Base-by-base conservation (phyloP, 176 grass and related monocot species). In the Zea luxurians region DNA sequence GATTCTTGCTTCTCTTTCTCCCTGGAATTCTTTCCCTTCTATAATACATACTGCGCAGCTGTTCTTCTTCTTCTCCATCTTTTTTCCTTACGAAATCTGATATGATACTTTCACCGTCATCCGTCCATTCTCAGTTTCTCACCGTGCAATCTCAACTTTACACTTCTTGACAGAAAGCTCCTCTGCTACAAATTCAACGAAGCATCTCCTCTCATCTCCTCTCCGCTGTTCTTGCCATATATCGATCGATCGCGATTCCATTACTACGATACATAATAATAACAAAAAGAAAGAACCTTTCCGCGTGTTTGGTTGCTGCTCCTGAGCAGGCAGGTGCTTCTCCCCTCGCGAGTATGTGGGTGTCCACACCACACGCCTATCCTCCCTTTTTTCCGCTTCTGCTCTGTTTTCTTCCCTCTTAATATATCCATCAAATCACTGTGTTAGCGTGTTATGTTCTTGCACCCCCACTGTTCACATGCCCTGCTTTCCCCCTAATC, bases 281-380 rank as follows among this genome's bases (percentile, higher is more conserved):
- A 52, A 55, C 0, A 35, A 21, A 21, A 70, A 21, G 2, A 7
- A 17, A 12, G 10, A 1, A 11, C 48, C 10, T 60, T 78, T 67
- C 66, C 80, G 16, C 43, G 43, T 60, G 52, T 17, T 63, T 21
- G 42, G 64, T 45, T 73, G 67, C 48, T 87, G 49, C 49, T 83
- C 80, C 15, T 66, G 73, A 44, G 16, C 48, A 47, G 57, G 58
- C 18, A 35, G 75, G 47, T 65, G 65, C 74, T 78, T 35, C 65
- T 43, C 61, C 48, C 42, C 83, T 48, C 18, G 35, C 70, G 75
- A 64, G 52, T 86, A 4, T 66, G 18, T 64, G 74, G 46, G 46
- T 48, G 67, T 35, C 70, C 64, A 37, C 49, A 69, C 53, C 64
- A 37, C 49, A 69, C 53, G 21, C 43, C 12, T 64, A 80, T 80